phyloP scores from a whole-genome alignment of 2,329 filamentous ascomycete genomes.

The Colletotrichum lupini region DNA sequence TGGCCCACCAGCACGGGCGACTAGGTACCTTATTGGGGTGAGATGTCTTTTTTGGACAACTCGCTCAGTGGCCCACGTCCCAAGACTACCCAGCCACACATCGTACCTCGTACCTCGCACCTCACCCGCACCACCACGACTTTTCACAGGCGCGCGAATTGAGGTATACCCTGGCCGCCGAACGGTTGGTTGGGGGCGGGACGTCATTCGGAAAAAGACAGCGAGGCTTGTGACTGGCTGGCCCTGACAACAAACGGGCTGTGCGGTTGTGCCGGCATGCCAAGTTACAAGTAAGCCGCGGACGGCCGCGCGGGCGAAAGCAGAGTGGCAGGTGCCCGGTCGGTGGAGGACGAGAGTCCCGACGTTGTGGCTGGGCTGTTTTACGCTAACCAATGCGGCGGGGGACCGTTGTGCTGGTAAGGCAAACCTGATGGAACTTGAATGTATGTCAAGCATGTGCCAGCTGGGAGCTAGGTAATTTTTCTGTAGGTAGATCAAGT shows the following conservation, averaged over 20 bases:
- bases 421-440: background rate
- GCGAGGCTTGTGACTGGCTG: constrained; percentile 15
- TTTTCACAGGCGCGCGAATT: too few species aligned
- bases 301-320: background rate
- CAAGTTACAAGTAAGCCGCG: constrained; percentile 23
- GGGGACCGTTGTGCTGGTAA: background rate
- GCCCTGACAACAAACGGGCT: constrained; percentile 14
- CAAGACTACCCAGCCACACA: constrained; percentile 19
- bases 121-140: background rate
- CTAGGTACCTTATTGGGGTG: background rate
- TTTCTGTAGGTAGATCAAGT: background rate
- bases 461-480: background rate
- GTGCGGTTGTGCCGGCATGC: constrained; percentile 4
- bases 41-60: constrained; percentile 23
- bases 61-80: constrained; percentile 8
- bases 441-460: background rate
- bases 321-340: constrained; percentile 19
- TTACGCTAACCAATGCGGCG: background rate
- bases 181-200: constrained; percentile 24
- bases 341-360: background rate
- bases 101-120: background rate
- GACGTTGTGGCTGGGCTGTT: constrained; percentile 7
- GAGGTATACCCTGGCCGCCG: background rate
- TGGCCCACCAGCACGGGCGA: too few species aligned
- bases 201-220: constrained; percentile 21